Percentiles rank a stretch among this genome's conserved stretches.
phyloP scores from a whole-genome alignment of 2,329 filamentous ascomycete genomes.

The Beauveria australis region DNA sequence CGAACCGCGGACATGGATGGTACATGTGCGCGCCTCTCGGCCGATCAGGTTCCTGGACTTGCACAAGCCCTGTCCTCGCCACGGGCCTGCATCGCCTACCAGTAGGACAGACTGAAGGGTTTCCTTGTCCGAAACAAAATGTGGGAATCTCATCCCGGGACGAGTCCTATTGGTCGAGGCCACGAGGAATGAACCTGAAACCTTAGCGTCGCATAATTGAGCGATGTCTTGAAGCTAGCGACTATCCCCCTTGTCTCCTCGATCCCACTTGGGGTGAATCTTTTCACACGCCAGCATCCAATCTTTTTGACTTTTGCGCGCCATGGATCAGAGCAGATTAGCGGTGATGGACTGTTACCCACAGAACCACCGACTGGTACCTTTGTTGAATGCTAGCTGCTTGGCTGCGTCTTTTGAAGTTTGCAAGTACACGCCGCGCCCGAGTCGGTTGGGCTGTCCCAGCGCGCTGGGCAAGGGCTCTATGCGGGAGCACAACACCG shows the following conservation, averaged over 20 bases:
- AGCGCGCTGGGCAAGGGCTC: background rate
- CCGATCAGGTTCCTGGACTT: background rate
- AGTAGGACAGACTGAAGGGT: background rate
- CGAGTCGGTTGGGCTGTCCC: background rate
- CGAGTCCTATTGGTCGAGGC: constrained; percentile 6
- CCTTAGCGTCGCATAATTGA: constrained; percentile 10
- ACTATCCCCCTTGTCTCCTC: no score
- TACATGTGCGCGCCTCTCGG: background rate
- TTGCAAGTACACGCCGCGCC: background rate
- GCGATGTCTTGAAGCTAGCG: background rate
- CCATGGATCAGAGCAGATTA: background rate
- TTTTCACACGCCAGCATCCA: background rate
- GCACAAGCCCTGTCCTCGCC: background rate
- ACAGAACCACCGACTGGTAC: no score
- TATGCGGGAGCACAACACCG: background rate
- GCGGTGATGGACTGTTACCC: background rate
- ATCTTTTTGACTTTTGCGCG: background rate
- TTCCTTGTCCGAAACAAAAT: background rate
- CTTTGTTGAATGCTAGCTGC: no score
- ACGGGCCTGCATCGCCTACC: background rate
- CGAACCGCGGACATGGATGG: background rate
- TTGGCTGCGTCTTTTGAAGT: no score
- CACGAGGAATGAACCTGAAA: constrained; percentile 11
- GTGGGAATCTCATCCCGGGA: constrained; percentile 4
- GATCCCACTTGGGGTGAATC: background rate